phyloP scores from a whole-genome alignment of 1,284 basidiomycete genomes.

The Malassezia cuniculi region DNA sequence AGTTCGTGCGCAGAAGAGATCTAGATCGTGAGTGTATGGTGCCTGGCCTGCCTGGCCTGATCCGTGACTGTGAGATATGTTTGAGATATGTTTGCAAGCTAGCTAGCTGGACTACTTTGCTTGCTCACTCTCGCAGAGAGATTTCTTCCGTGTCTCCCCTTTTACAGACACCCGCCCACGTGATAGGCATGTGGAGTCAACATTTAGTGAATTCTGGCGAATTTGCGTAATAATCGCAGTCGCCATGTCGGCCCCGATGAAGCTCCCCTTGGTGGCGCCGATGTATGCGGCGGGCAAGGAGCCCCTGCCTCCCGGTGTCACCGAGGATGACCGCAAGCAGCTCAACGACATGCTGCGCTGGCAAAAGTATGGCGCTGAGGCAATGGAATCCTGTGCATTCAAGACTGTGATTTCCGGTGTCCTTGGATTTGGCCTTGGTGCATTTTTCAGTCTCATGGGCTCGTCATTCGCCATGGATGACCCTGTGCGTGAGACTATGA shows the following conservation, averaged over 20 bases:
- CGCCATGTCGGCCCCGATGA: conserved; percentile 7
- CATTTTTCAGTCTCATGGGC: conserved; percentile 91
- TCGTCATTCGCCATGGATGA: conserved; percentile 90
- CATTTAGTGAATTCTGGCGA: no score
- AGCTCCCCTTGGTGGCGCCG: conserved; percentile 23
- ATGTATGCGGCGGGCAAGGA: conserved; percentile 47
- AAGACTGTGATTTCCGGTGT: conserved; percentile 66
- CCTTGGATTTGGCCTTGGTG: conserved; percentile 76
- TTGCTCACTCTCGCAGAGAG: no score
- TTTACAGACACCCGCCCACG: no score
- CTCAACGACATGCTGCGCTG: conserved; percentile 61
- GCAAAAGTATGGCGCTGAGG: conserved; percentile 57
- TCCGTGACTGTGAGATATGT: no score
- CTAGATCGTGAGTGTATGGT: no score
- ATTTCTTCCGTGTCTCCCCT: no score
- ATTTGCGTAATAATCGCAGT: neutral
- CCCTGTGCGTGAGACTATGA: conserved; percentile 49
- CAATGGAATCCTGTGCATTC: conserved; percentile 69
- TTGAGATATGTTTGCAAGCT: no score
- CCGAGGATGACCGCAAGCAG: conserved; percentile 63
- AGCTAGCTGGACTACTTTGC: no score
- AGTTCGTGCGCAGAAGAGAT: no score
- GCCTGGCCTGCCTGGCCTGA: no score
- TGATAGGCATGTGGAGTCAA: no score
- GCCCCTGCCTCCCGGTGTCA: conserved; percentile 61